These are phyloP conservation scores for Cladosporium austrohemisphaericum DNA, from an alignment of 2,329 filamentous ascomycete species.

Conservation along the genomic window DNA sequence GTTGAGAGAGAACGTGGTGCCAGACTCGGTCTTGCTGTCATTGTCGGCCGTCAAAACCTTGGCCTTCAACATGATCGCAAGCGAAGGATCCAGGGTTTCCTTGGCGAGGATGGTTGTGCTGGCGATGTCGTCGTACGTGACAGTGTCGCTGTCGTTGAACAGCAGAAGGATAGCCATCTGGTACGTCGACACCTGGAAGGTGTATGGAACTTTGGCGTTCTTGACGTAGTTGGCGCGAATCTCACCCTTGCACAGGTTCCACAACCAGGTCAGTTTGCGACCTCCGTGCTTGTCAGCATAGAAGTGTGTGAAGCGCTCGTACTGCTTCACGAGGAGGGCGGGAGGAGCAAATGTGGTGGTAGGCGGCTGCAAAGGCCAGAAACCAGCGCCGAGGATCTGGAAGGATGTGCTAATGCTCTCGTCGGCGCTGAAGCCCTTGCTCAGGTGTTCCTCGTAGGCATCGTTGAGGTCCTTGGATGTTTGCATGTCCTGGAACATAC, in stretches of 20 bases:
- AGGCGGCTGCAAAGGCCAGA: conserved; percentile 89
- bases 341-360: conserved; percentile 87
- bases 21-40: conserved; percentile 70
- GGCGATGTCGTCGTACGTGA: conserved; percentile 84
- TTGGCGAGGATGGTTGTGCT: conserved; percentile 73
- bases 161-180: conserved; percentile 95
- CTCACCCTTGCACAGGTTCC: conserved; percentile 97
- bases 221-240: conserved; percentile 92
- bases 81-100: conserved; percentile 81
- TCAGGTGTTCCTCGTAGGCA: conserved; percentile 75
- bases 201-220: conserved; percentile 81
- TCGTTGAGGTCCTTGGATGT: conserved; percentile 96
- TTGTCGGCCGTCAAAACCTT: conserved; percentile 76
- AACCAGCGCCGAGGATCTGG: conserved; percentile 89
- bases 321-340: conserved; percentile 76
- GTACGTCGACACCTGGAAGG: conserved; percentile 94
- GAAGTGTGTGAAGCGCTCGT: conserved; percentile 83
- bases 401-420: conserved; percentile 79
- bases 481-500: conserved; percentile 99
- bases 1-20: conserved; percentile 80
- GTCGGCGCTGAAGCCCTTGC: conserved; percentile 57
- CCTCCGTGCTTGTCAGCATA: conserved; percentile 97
- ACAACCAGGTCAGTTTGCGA: conserved; percentile 94
- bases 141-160: conserved; percentile 85
- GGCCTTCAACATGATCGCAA: conserved; percentile 85